Evolutionary conservation across 345 rosid species (phyloP).

Genomic region (Clarkia xantiana): DNA sequence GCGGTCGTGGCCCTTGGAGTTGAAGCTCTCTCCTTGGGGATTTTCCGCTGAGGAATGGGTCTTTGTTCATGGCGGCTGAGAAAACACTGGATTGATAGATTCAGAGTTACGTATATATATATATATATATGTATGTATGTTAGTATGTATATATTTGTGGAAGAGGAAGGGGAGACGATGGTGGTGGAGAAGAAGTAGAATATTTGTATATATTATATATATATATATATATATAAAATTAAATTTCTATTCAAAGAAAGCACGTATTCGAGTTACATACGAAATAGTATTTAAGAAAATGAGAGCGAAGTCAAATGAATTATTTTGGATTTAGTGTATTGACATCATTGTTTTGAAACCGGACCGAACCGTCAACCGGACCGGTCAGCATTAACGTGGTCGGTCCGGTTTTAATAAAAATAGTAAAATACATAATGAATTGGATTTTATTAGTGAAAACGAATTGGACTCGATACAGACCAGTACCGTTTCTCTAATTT

Average conservation of each 20-base stretch:
- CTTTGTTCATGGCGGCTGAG: conserved; percentile 17
- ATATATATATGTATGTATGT: no score
- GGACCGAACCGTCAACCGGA: no score
- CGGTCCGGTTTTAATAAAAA: background rate
- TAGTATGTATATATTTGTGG: background rate
- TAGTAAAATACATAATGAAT: background rate
- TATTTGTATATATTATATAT: background rate
- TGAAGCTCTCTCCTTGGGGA: conserved; percentile 56
- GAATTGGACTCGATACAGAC: no score
- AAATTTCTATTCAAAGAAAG: conserved; percentile 2
- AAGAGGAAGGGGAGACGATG: background rate
- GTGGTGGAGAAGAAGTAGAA: background rate
- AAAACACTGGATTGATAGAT: background rate
- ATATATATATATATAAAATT: no score
- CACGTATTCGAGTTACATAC: background rate
- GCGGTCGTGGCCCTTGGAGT: conserved; percentile 74
- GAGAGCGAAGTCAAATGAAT: conserved; percentile 5
- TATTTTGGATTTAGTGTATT: no score
- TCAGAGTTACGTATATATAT: background rate
- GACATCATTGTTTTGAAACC: no score
- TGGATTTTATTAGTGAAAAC: no score
- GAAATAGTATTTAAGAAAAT: conserved; percentile 4
- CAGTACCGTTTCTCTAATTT: no score
- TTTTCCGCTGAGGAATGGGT: conserved; percentile 24
- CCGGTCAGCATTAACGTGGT: background rate